Evolutionary conservation across 768 basidiomycete genomes (phyloP), one percentile per base, ranked within the genome.

Genomic region (Boletus eberwhitei): DNA sequence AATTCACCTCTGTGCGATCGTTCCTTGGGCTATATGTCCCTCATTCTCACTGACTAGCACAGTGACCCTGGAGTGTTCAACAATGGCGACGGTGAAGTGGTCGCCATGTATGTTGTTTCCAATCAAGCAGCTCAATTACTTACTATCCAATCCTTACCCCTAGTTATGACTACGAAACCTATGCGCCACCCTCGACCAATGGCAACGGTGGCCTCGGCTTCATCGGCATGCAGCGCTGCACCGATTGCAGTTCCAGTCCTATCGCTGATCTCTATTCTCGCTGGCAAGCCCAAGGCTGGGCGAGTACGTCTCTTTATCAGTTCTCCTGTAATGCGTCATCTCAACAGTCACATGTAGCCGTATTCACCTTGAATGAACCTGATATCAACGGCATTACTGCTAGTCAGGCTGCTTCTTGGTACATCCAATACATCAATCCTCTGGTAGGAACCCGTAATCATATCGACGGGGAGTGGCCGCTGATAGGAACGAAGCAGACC

Each of bases 91-190:
- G 70, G 71, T 36, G 40, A 73, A 58, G 73, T 74, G 1, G 69
- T 68, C 8, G 68, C 66, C 36, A 71, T 73, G 72, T 71, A 65
- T 17, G 62, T 5, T 34, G 13, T 38, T 37, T 55, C 21, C 19
- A 4, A 21, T 26, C 36, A 9, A 14, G 24, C 9, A 2, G 7
- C 8, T 41, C 26, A 3, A 19, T 41, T 7, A 13, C 19, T 58
- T 26, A n/a, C n/a, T n/a, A 43, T 36, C 14, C 11, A 2, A 47
- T n/a, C 2, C 37, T 43, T 29, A 3, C 24, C 41, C 9, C 9
- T 38, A 75, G 73, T 42, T 75, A 75, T 48, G 73, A 74, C 54
- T 74, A 66, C 36, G 73, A 75, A 51, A 75, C 74, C 16, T 70
- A 65, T 38, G 35, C 55, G 9, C 73, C 73, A 6, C 60, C 67